Conservation (phyloP, 1,139 yeast genomes). For the Saccharomycopsis hybrid region DNA sequence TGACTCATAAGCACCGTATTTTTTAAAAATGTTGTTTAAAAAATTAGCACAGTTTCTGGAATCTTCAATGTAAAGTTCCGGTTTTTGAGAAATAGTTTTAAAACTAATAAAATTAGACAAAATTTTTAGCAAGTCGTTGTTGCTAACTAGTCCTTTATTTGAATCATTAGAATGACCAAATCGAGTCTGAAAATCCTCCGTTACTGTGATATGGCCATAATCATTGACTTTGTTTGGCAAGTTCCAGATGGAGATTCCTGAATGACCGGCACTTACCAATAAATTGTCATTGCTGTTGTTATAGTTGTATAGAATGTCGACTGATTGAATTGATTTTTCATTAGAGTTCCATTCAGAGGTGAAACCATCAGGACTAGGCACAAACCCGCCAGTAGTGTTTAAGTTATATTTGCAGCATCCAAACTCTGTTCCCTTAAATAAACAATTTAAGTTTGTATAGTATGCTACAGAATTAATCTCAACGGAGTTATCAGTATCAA, state of each 20-base stretch:
- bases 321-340: conserved; percentile 20
- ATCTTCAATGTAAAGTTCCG: conserved; percentile 62
- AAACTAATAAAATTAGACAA: conserved; percentile 58
- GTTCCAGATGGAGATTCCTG: conserved; percentile 20
- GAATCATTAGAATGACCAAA: neutral
- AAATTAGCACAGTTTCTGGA: conserved; percentile 84
- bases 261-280: conserved; percentile 19
- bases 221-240: conserved; percentile 6
- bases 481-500: conserved; percentile 39
- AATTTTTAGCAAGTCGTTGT: conserved; percentile 44
- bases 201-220: neutral
- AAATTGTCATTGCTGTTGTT: conserved; percentile 10
- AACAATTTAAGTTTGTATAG: conserved; percentile 28
- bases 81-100: conserved; percentile 72
- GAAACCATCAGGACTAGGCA: neutral
- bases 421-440: conserved; percentile 31
- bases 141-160: neutral
- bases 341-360: conserved; percentile 45
- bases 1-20: conserved; percentile 66
- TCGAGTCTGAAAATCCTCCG: neutral
- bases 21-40: conserved; percentile 53
- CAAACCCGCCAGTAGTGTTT: neutral
- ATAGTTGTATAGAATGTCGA: conserved; percentile 20
- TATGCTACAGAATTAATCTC: conserved; percentile 51
- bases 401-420: conserved; percentile 46